Base-by-base conservation (phyloP, 352 stramenopile genomes). In the Phytophthora kernoviae region DNA sequence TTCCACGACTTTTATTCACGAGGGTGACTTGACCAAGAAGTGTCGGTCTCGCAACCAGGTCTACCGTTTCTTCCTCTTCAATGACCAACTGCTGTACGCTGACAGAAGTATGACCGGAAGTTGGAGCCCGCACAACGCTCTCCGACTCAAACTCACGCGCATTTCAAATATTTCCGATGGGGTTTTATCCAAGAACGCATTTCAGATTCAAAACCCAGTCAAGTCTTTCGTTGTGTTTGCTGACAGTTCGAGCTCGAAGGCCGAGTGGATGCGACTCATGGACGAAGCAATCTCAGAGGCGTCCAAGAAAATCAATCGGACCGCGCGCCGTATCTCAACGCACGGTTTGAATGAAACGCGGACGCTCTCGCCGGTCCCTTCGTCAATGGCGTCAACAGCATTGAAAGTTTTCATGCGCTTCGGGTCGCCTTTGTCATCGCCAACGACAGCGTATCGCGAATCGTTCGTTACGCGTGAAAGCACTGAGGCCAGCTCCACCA, bases 21-120 rank as follows among this genome's bases (percentile, higher is more conserved):
- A 98, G 73, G 97, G 96, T 11, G 87, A 98, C 53, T 58, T 99
- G 39, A 87, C 89, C 18, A 99, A 99, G 76, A 91, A 91, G 39
- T 97, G 93, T 43, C 81, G 96, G 21, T 98, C 83, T 10, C 80
- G 92, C 15, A 93, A 91, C 58, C 81, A 90, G 30, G 68, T 77
- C 12, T 96, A 96, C 54, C 85, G 86, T 10, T 96, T 96, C 52
- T 94, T 96, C 62, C 79, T 94, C 14, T 96, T 94, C 69, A 94
- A 94, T 52, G 86, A 96, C 44, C 87, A 94, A 62, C 54, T 94
- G 2, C 24, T 94, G 51, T 96, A 94, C 48, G 80, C 79, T 2
- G 87, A 95, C 60, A 89, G 90, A 49, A 70, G 72, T 21, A 86
- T 96, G 59, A 89, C 76, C 5, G 84, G 85, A 2, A 79, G 83